Percentiles rank a stretch among this genome's conserved stretches.
These are phyloP conservation scores for Fusarium nodosum DNA, from an alignment of 2,329 filamentous ascomycete species.

Conservation along the genomic window DNA sequence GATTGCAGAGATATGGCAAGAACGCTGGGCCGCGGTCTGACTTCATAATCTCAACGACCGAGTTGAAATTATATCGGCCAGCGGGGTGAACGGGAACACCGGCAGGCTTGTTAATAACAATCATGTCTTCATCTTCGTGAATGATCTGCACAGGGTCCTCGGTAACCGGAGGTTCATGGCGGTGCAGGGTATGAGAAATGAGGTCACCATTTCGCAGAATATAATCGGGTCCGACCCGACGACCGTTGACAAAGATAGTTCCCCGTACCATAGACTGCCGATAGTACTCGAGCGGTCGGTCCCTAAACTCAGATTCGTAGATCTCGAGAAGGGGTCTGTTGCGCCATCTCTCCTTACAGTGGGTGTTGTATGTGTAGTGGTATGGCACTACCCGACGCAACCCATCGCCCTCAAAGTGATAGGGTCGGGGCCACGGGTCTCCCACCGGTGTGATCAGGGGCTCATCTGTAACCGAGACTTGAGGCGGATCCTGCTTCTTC, in stretches of 20 bases:
- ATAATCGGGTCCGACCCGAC: constrained; percentile 75
- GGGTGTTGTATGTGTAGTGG: constrained; percentile 94
- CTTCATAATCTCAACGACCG: constrained; percentile 92
- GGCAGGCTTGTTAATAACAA: constrained; percentile 97
- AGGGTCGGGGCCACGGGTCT: constrained; percentile 72
- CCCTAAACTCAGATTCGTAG: constrained; percentile 91
- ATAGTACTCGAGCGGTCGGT: constrained; percentile 89
- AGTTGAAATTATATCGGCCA: constrained; percentile 96
- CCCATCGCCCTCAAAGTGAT: constrained; percentile 81
- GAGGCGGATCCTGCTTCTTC: constrained; percentile 36
- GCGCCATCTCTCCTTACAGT: constrained; percentile 94
- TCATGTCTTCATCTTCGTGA: constrained; percentile 91
- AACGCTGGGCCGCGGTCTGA: constrained; percentile 73
- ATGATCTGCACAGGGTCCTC: constrained; percentile 83
- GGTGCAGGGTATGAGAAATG: constrained; percentile 92
- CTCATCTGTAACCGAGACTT: constrained; percentile 40
- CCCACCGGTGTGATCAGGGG: constrained; percentile 53
- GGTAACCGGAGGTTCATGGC: constrained; percentile 94
- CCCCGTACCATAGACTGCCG: constrained; percentile 84
- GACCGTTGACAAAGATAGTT: constrained; percentile 83
- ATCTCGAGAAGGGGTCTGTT: constrained; percentile 85
- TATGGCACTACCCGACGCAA: constrained; percentile 88
- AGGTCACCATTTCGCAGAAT: constrained; percentile 89
- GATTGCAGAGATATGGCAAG: constrained; percentile 80
- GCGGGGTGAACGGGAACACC: constrained; percentile 96